phyloP scores from a whole-genome alignment of 1,139 yeast genomes.

The Magnusiomyces suaveolens region DNA sequence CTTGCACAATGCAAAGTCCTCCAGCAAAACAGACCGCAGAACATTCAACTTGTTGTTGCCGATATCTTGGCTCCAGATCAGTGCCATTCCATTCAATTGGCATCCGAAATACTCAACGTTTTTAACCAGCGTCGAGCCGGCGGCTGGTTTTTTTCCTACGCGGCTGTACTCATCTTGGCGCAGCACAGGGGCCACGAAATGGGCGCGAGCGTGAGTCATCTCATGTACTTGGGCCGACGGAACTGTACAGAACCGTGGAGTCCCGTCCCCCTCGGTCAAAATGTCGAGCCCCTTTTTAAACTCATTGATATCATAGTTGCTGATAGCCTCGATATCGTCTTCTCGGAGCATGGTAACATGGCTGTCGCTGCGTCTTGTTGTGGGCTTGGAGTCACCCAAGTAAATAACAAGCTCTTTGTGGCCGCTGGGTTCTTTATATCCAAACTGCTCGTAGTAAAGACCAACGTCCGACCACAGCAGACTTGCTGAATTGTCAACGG shows the following conservation, averaged over 20 bases:
- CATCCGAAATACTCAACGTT: conserved; percentile 29
- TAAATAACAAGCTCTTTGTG: conserved; percentile 1
- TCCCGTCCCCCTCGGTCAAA: conserved; percentile 28
- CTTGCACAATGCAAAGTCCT: neutral
- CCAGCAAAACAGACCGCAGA: conserved; percentile 22
- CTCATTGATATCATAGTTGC: neutral
- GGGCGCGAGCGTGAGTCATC: conserved; percentile 39
- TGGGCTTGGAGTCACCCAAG: too few relatives aligned
- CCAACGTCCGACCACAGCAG: conserved; percentile 64
- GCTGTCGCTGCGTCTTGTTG: neutral
- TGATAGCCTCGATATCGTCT: neutral
- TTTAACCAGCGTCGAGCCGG: neutral
- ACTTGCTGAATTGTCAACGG: neutral
- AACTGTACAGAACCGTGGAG: conserved; percentile 28
- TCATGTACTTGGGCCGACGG: conserved; percentile 25
- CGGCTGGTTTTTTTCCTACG: neutral
- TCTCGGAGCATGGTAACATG: neutral
- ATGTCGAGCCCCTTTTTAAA: conserved; percentile 23
- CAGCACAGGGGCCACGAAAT: conserved; percentile 27
- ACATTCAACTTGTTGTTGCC: conserved; percentile 32
- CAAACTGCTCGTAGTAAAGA: conserved; percentile 50
- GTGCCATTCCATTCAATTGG: conserved; percentile 28
- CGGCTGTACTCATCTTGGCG: conserved; percentile 4
- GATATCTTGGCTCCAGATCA: conserved; percentile 43
- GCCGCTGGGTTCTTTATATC: conserved; percentile 32